Evolutionary conservation across 306 rosid genomes (phyloP).

Genomic region (Benincasa hispida): DNA sequence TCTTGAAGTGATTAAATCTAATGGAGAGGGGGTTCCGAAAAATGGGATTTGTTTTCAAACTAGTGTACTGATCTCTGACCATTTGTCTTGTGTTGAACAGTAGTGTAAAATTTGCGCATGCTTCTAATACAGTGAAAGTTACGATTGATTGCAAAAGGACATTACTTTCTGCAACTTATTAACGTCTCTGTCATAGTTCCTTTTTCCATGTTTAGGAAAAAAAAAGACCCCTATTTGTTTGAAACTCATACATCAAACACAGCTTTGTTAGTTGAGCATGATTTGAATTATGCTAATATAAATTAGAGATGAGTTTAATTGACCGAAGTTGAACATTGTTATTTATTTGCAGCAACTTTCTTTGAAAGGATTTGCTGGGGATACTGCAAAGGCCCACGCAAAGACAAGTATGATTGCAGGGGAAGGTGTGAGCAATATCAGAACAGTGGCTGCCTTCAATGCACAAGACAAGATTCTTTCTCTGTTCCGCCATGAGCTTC

Average conservation of each 20-base stretch:
- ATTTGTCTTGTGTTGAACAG: conserved; percentile 21
- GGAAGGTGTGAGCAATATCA: conserved; percentile 93
- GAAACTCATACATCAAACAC: background rate
- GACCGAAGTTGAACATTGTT: background rate
- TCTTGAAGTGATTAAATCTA: background rate
- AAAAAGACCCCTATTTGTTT: too few relatives aligned
- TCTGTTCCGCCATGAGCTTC: conserved; percentile 63
- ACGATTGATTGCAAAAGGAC: conserved; percentile 26
- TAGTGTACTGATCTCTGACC: conserved; percentile 16
- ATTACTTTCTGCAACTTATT: conserved; percentile 22
- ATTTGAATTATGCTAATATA: background rate
- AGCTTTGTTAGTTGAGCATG: background rate
- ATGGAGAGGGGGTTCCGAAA: background rate
- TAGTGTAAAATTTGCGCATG: conserved; percentile 44
- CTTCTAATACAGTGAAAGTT: conserved; percentile 31
- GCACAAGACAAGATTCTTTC: conserved; percentile 76
- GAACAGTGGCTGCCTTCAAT: conserved; percentile 97
- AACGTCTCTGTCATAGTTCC: conserved; percentile 18
- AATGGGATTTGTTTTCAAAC: conserved; percentile 32
- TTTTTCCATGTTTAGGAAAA: conserved; percentile 12
- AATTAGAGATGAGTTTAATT: background rate
- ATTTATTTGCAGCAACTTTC: conserved; percentile 62
- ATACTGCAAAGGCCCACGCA: conserved; percentile 98
- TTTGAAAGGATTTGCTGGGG: conserved; percentile 97
- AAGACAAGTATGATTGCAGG: conserved; percentile 99